Evolutionary conservation across 106 monocot genomes (phyloP).

Genomic region (Acanthochlamys bracteata): DNA sequence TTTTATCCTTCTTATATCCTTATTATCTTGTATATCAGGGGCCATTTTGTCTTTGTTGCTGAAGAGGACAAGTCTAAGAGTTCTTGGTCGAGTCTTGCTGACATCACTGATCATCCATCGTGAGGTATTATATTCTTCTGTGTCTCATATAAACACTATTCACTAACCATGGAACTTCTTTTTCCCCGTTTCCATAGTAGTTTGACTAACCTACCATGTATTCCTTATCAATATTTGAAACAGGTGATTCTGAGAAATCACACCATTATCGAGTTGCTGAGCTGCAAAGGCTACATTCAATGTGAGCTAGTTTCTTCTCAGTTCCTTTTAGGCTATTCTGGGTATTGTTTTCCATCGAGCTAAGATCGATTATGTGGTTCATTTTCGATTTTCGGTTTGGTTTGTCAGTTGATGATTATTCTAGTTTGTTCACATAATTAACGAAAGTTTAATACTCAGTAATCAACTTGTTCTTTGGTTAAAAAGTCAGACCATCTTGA

Average conservation of each 20-base stretch:
- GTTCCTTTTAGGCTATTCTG: neutral
- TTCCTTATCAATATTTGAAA: neutral
- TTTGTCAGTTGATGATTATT: too few relatives aligned
- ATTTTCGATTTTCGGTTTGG: neutral
- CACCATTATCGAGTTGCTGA: slow-evolving; percentile 89
- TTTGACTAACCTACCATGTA: neutral
- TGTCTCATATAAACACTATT: too few relatives aligned
- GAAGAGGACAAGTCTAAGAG: slow-evolving; percentile 98
- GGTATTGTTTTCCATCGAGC: neutral
- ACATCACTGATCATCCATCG: slow-evolving; percentile 62
- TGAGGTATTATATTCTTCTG: slow-evolving; percentile 43
- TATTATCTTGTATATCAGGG: slow-evolving; percentile 33
- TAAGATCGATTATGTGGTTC: neutral
- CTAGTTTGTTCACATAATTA: too few relatives aligned
- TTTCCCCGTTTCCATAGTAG: neutral
- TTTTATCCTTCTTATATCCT: too few relatives aligned
- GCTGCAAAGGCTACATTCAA: slow-evolving; percentile 87
- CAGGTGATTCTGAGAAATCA: slow-evolving; percentile 83
- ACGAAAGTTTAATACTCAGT: too few relatives aligned
- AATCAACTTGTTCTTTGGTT: too few relatives aligned
- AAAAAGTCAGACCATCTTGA: too few relatives aligned
- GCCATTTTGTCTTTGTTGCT: slow-evolving; percentile 86
- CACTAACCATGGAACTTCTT: too few relatives aligned
- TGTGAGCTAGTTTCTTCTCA: slow-evolving; percentile 34
- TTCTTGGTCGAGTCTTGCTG: slow-evolving; percentile 96